Percentiles rank a stretch among this genome's conserved stretches.
phyloP scores from a whole-genome alignment of 345 rosid species.

The Camelina sativa region DNA sequence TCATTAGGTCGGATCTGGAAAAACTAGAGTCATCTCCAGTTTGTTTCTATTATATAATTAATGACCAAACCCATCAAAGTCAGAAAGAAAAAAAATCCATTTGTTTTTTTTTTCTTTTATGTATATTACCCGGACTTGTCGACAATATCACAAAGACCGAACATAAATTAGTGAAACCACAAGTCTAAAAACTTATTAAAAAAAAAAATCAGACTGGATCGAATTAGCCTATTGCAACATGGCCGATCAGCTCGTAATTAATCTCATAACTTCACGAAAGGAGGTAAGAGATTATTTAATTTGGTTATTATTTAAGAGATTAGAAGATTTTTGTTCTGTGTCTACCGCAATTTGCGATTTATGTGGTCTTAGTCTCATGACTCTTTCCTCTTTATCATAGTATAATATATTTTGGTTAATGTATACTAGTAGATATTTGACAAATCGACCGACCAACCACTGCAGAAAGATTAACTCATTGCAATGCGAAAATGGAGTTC shows the following conservation, averaged over 20 bases:
- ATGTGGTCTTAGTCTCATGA: slow-evolving; percentile 5
- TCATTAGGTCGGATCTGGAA: not conserved
- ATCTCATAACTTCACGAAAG: not conserved
- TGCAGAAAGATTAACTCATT: slow-evolving; percentile 14
- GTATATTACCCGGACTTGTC: not conserved
- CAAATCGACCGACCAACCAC: slow-evolving; percentile 29
- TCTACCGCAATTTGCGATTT: not conserved
- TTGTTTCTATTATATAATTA: not conserved
- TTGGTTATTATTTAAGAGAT: not conserved
- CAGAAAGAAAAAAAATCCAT: no score
- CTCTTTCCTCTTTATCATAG: slow-evolving; percentile 4
- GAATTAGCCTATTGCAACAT: not conserved
- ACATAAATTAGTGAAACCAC: not conserved
- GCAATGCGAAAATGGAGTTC: slow-evolving; percentile 15
- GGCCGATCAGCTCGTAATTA: not conserved
- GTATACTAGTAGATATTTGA: slow-evolving; percentile 5
- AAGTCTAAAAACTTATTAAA: not conserved
- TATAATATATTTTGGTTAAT: slow-evolving; percentile 5
- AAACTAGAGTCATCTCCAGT: not conserved
- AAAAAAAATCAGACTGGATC: not conserved
- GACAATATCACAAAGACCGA: not conserved
- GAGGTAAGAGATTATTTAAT: not conserved
- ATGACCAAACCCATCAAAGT: not conserved
- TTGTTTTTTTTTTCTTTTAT: no score
- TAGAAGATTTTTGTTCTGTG: not conserved